Conservation (phyloP, 2,329 filamentous ascomycete species). For the Aspergillus caelatus region DNA sequence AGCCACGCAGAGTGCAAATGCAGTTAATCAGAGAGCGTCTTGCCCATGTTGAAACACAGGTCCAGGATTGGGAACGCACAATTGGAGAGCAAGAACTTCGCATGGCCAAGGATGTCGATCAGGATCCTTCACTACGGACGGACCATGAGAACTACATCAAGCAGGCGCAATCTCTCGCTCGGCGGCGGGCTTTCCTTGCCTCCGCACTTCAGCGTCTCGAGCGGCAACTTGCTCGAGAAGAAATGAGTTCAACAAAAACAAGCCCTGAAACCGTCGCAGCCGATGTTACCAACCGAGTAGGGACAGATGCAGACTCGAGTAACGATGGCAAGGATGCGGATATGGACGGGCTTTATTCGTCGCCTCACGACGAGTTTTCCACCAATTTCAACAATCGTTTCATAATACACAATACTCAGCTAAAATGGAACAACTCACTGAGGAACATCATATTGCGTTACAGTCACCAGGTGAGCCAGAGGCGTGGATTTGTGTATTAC, state of each 20-base stretch:
- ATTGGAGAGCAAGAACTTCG: slow-evolving; percentile 75
- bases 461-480: slow-evolving; percentile 94
- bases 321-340: slow-evolving; percentile 59
- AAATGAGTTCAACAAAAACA: slow-evolving; percentile 55
- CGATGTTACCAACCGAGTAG: slow-evolving; percentile 31
- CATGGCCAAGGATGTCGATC: slow-evolving; percentile 57
- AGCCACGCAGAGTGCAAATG: slow-evolving; percentile 85
- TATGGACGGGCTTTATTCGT: slow-evolving; percentile 63
- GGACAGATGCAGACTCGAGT: slow-evolving; percentile 43
- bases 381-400: slow-evolving; percentile 98
- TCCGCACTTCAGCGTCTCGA: slow-evolving; percentile 61
- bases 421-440: slow-evolving; percentile 97
- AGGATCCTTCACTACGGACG: slow-evolving; percentile 46
- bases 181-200: slow-evolving; percentile 62
- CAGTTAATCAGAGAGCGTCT: slow-evolving; percentile 82
- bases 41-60: slow-evolving; percentile 75
- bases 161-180: slow-evolving; percentile 59
- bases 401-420: slow-evolving; percentile 93
- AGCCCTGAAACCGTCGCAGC: slow-evolving; percentile 25
- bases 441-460: slow-evolving; percentile 96
- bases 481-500: slow-evolving; percentile 96
- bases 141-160: slow-evolving; percentile 55
- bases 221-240: slow-evolving; percentile 47
- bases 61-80: slow-evolving; percentile 71
- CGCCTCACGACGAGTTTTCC: slow-evolving; percentile 76